Evolutionary conservation across 2,329 filamentous ascomycete species (phyloP).

Genomic region (Exophiala sideris): DNA sequence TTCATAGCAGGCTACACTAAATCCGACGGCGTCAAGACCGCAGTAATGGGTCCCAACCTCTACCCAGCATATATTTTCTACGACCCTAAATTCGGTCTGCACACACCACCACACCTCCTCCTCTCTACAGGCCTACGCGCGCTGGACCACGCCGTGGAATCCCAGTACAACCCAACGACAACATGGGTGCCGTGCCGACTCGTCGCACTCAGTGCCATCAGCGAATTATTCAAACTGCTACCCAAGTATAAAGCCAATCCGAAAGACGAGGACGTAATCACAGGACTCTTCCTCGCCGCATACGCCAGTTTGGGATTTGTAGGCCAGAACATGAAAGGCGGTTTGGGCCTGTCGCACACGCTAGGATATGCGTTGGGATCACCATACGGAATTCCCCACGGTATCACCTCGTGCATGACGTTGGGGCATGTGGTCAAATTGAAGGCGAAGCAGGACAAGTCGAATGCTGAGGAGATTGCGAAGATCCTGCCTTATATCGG

Average conservation of each 20-base stretch:
- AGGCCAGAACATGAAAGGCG: constrained; percentile 50
- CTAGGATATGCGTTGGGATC: constrained; percentile 53
- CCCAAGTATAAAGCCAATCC: constrained; percentile 42
- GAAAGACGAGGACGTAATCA: constrained; percentile 46
- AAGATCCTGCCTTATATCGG: constrained; percentile 29
- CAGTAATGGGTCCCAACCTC: constrained; percentile 32
- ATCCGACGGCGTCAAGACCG: constrained; percentile 48
- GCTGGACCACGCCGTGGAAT: constrained; percentile 55
- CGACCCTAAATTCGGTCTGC: constrained; percentile 49
- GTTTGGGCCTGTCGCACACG: constrained; percentile 47
- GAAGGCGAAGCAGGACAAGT: constrained; percentile 45
- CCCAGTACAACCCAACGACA: constrained; percentile 51
- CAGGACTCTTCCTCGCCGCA: constrained; percentile 51
- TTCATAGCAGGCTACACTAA: constrained; percentile 52
- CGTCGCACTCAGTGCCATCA: constrained; percentile 45
- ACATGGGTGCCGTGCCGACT: constrained; percentile 51
- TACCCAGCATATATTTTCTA: constrained; percentile 38
- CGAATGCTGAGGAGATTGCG: constrained; percentile 37
- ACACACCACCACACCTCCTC: constrained; percentile 52
- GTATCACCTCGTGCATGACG: constrained; percentile 54
- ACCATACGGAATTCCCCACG: constrained; percentile 56
- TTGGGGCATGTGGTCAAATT: constrained; percentile 54
- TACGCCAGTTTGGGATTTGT: constrained; percentile 52
- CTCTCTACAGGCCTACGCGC: constrained; percentile 53
- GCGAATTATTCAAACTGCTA: constrained; percentile 47